Evolutionary conservation across 2,329 filamentous ascomycete species (phyloP), one percentile per base, ranked within the genome.

Genomic region (Pseudogymnoascus sp.): DNA sequence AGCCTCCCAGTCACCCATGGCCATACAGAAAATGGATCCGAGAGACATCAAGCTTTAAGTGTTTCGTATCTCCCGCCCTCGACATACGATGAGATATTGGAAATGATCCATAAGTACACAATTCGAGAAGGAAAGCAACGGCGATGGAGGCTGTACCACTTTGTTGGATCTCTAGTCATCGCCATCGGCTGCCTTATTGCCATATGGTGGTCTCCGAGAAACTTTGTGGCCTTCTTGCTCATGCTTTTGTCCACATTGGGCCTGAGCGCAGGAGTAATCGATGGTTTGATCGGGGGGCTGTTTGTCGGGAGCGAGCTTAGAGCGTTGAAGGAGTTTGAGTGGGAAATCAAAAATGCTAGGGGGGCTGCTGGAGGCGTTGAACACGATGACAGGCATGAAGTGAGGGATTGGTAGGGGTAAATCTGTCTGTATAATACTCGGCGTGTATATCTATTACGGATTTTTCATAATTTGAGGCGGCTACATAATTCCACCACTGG

Each of bases 241-340:
- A 85, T 92, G 76, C 76, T 98, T 2, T 72, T 96, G 19, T 90
- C 89, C 72, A 91, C 88, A n/a, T 75, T 98, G 14, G 85, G 87
- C 2, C 81, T 98, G 35, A 83, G 83, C 14, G 86, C 87, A 3
- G 93, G 93, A 0, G 84, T 91, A 2, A 74, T 97, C 19, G 90
- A 97, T 72, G 93, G 93, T 0, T 76, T 98, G 41, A 90, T 98
- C 73, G 89, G 92, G 0, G 82, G 95, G 0, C 75, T 98, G 59
- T 99, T 99, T 74, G 88, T 96, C 64, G 87, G 89, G 10, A 87
- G 86, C 65, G 95, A 99, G 77, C 76, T 97, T 64, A 83, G 91
- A 64, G 88, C 89, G 3, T 78, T 99, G 62, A 88, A 86, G 70
- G 95, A 99, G 78, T 98, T 98, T 76, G 86, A 95, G 73, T 97